These are phyloP conservation scores for Cicer chorassanicum DNA, from an alignment of 306 rosid species.

Conservation along the genomic window DNA sequence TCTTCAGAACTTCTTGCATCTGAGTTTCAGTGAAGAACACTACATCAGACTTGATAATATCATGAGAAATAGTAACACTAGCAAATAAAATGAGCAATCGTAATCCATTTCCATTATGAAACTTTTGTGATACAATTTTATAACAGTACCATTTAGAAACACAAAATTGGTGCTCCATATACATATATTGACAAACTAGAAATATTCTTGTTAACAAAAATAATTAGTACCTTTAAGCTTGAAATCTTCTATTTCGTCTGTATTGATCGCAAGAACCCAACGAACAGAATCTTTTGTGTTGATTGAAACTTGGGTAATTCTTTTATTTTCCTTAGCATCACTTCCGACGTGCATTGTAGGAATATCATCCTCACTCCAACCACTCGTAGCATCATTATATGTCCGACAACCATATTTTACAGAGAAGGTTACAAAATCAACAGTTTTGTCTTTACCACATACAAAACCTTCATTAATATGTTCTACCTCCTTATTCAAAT, in stretches of 20 bases:
- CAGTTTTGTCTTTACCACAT: slow-evolving; percentile 70
- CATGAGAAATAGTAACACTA: slow-evolving; percentile 32
- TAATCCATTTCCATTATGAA: slow-evolving; percentile 17
- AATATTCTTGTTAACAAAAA: slow-evolving; percentile 20
- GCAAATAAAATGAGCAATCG: not conserved
- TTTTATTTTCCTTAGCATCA: slow-evolving; percentile 54
- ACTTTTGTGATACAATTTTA: not conserved
- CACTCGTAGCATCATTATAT: slow-evolving; percentile 55
- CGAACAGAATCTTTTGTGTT: slow-evolving; percentile 82
- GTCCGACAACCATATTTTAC: slow-evolving; percentile 83
- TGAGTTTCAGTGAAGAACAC: slow-evolving; percentile 37
- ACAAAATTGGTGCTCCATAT: not conserved
- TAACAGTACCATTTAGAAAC: not conserved
- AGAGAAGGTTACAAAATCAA: slow-evolving; percentile 83
- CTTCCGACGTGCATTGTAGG: slow-evolving; percentile 57
- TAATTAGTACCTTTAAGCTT: slow-evolving; percentile 59
- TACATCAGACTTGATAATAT: slow-evolving; percentile 21
- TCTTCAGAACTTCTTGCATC: slow-evolving; percentile 63
- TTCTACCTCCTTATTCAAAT: slow-evolving; percentile 77
- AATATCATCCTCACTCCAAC: slow-evolving; percentile 80
- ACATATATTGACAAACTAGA: not conserved
- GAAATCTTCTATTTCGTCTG: slow-evolving; percentile 77
- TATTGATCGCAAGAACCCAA: slow-evolving; percentile 85
- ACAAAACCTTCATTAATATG: slow-evolving; percentile 73
- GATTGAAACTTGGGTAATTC: slow-evolving; percentile 64